phyloP scores from a whole-genome alignment of 2,329 filamentous ascomycete species.

The Aspergillus unguis region DNA sequence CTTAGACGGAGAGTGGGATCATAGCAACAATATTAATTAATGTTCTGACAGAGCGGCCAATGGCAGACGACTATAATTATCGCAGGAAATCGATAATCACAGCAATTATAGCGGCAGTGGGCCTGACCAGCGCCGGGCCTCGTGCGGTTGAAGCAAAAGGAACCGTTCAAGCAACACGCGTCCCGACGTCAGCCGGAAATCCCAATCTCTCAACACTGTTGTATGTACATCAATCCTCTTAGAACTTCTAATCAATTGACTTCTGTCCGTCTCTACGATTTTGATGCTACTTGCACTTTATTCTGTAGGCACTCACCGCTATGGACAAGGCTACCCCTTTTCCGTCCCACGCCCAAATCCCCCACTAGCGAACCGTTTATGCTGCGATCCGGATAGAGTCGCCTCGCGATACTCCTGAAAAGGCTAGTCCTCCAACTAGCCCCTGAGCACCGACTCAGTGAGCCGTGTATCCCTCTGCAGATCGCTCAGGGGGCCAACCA shows the following conservation, averaged over 20 bases:
- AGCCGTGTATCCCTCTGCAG: slow-evolving; percentile 7
- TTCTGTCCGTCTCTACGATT: too few relatives aligned
- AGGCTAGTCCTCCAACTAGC: neutral
- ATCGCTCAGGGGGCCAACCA: slow-evolving; percentile 6
- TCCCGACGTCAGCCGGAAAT: slow-evolving; percentile 1
- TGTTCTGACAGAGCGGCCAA: slow-evolving; percentile 4
- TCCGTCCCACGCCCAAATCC: slow-evolving; percentile 8
- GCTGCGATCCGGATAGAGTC: slow-evolving; percentile 7
- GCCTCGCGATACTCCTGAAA: neutral
- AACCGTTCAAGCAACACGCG: slow-evolving; percentile 6
- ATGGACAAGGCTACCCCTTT: slow-evolving; percentile 6
- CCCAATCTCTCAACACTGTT: neutral
- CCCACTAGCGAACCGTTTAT: slow-evolving; percentile 8
- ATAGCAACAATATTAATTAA: slow-evolving; percentile 5
- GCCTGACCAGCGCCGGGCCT: slow-evolving; percentile 1
- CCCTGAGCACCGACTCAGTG: slow-evolving; percentile 4
- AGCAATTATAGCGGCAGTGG: slow-evolving; percentile 6
- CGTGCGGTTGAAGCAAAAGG: slow-evolving; percentile 2
- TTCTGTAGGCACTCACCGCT: neutral
- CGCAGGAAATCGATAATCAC: slow-evolving; percentile 9
- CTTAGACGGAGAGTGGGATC: slow-evolving; percentile 2
- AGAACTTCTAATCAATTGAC: too few relatives aligned
- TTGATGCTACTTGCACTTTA: neutral
- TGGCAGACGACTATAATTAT: slow-evolving; percentile 6
- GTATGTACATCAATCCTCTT: too few relatives aligned